Percentiles rank a stretch among this genome's conserved stretches.
These are phyloP conservation scores for Eustoma russellianum DNA, from an alignment of 257 asterid species.

Conservation along the genomic window DNA sequence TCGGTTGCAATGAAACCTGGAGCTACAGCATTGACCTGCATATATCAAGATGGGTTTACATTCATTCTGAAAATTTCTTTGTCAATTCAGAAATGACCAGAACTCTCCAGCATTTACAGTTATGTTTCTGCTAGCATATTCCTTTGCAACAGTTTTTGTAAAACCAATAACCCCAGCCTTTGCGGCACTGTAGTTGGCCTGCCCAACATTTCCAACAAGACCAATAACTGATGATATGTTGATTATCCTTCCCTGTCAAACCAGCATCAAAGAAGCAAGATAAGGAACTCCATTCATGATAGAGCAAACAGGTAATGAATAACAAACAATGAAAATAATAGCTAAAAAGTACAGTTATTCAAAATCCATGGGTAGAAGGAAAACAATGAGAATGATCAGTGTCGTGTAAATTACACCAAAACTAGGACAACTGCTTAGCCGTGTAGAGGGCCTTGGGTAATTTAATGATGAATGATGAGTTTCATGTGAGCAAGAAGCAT, in stretches of 20 bases:
- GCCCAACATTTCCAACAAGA: constrained; percentile 88
- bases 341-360: no score
- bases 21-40: constrained; percentile 87
- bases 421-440: no score
- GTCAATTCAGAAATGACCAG: not conserved
- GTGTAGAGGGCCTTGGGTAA: no score
- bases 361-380: not conserved
- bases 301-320: not conserved
- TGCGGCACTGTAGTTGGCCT: constrained; percentile 97
- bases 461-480: no score
- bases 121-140: constrained; percentile 82
- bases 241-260: constrained; percentile 82
- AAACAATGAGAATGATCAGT: no score
- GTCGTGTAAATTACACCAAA: no score
- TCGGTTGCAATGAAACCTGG: constrained; percentile 96
- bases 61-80: not conserved
- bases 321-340: not conserved
- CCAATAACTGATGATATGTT: constrained; percentile 95
- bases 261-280: not conserved
- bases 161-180: constrained; percentile 97
- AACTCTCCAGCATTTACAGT: constrained; percentile 37
- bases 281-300: not conserved
- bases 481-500: no score
- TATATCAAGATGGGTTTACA: not conserved
- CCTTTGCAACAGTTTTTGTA: constrained; percentile 90